These are phyloP conservation scores for Achaetomiella virescens DNA, from an alignment of 495 filamentous ascomycete species.

Conservation along the genomic window DNA sequence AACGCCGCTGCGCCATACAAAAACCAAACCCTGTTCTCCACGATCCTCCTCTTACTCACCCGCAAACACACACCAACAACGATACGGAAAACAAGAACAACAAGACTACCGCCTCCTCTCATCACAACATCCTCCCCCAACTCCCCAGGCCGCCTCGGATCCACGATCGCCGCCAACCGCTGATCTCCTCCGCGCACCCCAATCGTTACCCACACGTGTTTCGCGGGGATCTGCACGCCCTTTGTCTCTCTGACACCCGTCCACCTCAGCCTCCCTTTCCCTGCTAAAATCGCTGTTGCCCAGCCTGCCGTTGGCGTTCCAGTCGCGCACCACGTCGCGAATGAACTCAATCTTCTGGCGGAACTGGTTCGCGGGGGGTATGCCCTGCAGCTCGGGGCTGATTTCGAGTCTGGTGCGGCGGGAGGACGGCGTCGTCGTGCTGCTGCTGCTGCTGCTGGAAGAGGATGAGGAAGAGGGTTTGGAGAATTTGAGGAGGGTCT, in stretches of 20 bases:
- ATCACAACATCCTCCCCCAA: conserved; percentile 43
- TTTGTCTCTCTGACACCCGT: conserved; percentile 59
- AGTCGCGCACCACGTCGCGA: conserved; percentile 59
- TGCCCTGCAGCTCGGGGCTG: conserved; percentile 49
- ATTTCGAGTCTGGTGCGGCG: conserved; percentile 50
- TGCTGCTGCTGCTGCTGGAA: too few relatives aligned
- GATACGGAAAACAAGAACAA: too few relatives aligned
- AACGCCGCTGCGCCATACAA: conserved; percentile 1
- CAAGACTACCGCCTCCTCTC: conserved; percentile 10
- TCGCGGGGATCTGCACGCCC: conserved; percentile 50
- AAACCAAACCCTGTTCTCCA: neutral
- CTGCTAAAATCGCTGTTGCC: conserved; percentile 51
- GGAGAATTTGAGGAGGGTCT: conserved; percentile 52
- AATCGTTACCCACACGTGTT: conserved; percentile 80
- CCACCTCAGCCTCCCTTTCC: conserved; percentile 56
- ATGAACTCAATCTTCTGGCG: conserved; percentile 74
- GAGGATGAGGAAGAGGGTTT: conserved; percentile 28
- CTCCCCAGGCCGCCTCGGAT: conserved; percentile 43
- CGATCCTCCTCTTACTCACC: too few relatives aligned
- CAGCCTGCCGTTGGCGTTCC: conserved; percentile 63
- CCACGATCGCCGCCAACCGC: conserved; percentile 43
- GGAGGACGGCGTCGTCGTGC: conserved; percentile 23
- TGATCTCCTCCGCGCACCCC: conserved; percentile 70
- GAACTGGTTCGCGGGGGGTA: conserved; percentile 74
- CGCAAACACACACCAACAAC: too few relatives aligned